Base-by-base conservation (phyloP, 2,329 filamentous ascomycete genomes). In the Aphanoascus verrucosus region DNA sequence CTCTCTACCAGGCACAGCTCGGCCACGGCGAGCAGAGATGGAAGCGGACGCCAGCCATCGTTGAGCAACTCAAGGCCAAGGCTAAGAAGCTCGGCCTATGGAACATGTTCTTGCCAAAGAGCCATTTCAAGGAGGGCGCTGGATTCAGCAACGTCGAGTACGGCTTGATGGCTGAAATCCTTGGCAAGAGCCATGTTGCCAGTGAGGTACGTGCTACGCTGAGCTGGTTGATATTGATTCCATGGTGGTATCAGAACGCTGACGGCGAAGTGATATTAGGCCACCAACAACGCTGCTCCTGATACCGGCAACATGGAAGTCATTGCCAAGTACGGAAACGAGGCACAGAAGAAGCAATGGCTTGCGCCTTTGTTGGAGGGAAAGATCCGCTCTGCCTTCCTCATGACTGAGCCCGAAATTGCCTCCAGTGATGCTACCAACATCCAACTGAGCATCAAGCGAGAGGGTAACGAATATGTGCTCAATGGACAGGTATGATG, bases 301-400 rank as follows among this genome's bases (percentile, higher is more conserved):
- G 89, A 95, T 69, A 95, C 90, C 3, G 89, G 89, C 48, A 95
- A 95, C 71, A 95, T 95, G 88, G 89, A 95, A 69, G 89, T 95
- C 19, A 68, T 95, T 61, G 89, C 89, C 65, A 93, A 91, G 74
- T 95, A 94, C 67, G 89, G 88, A 60, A 90, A 83, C 61, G 86
- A 86, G 9, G 82, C 78, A 6, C 88, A 95, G 73, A 94, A 95
- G 79, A 77, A 80, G 62, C 68, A 85, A 67, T 95, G 89, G 89
- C 76, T 95, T 52, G 78, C 76, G 61, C 89, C 88, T 4, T 74
- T 95, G 62, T 78, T 95, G 70, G 81, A 88, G 5, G 89, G 89
- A 60, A 77, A 88, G 74, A 94, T 94, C 61, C 81, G 89, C 47
- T 93, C 86, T 34, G 90, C 88, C 2, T 95, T 95, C 72, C 74